Percentiles rank a stretch among this genome's conserved stretches.
Conservation (phyloP, 2,329 filamentous ascomycete genomes). For the Ciborinia camelliae region DNA sequence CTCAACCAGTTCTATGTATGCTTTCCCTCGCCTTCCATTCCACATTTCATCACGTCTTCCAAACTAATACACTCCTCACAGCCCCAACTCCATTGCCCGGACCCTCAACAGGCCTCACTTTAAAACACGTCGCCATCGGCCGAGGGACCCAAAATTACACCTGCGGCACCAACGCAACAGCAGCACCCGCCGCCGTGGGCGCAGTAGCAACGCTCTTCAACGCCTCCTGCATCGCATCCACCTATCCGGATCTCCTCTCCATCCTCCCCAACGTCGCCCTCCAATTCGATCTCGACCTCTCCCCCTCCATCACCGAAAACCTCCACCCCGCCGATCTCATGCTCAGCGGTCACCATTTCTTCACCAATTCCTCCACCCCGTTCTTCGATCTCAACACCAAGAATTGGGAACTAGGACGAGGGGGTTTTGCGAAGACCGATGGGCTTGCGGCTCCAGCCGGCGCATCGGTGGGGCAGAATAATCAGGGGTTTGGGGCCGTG, state of each 20-base stretch:
- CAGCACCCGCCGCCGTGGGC: conserved; percentile 62
- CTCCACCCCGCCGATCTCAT: conserved; percentile 56
- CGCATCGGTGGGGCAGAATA: conserved; percentile 54
- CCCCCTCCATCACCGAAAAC: conserved; percentile 22
- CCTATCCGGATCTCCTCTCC: conserved; percentile 63
- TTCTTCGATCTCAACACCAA: conserved; percentile 73
- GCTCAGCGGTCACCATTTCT: conserved; percentile 78
- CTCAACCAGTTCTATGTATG: conserved; percentile 49
- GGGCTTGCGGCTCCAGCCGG: conserved; percentile 59
- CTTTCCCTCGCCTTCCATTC: conserved; percentile 36
- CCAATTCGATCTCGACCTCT: conserved; percentile 54
- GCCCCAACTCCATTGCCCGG: conserved; percentile 58
- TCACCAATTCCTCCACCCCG: conserved; percentile 65
- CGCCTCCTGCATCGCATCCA: conserved; percentile 72
- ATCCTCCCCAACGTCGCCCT: conserved; percentile 66
- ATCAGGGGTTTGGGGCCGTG: conserved; percentile 64
- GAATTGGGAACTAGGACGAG: conserved; percentile 53
- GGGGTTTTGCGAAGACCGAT: conserved; percentile 59
- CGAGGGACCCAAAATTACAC: conserved; percentile 94
- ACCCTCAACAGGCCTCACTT: conserved; percentile 55
- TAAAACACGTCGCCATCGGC: conserved; percentile 80
- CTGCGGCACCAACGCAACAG: conserved; percentile 62
- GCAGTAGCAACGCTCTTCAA: conserved; percentile 86
- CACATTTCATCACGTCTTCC: neutral
- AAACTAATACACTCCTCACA: conserved; percentile 34